Evolutionary conservation across 345 rosid species (phyloP), one percentile per base, ranked within the genome.

Genomic region (Moringa oleifera): DNA sequence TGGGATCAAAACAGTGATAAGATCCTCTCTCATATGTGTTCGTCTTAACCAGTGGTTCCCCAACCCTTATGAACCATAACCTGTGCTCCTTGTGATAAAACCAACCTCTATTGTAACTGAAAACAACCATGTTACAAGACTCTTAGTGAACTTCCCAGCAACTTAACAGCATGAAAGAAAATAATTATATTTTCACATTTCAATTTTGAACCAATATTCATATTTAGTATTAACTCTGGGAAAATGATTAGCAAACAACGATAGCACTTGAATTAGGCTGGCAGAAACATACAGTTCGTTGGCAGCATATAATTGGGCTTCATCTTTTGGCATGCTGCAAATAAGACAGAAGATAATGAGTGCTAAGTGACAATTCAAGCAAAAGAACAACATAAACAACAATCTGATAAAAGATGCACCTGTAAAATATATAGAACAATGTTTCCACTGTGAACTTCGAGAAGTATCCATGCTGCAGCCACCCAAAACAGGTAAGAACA

Each of bases 241-340:
- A n/a, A n/a, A n/a, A n/a, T n/a, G n/a, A n/a, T n/a, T n/a, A n/a
- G n/a, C n/a, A n/a, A n/a, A n/a, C n/a, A n/a, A n/a, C n/a, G n/a
- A n/a, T n/a, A n/a, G n/a, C n/a, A n/a, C n/a, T n/a, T n/a, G n/a
- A n/a, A n/a, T 54, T 20, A 4, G 31, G 68, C 16, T 33, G 51
- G 55, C n/a, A 72, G 59, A 64, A 71, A 62, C 96, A 62, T 85
- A 89, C 98, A 95, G 97, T 87, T 91, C 97, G 63, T 87, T 83
- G 46, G 99, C 95, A 33, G 99, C 99, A 59, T 75, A 71, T 58
- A 95, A 70, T 62, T 95, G 99, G 51, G 93, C 96, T 75, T 91
- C 99, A 21, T 95, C 99, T 81, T 81, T 91, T 16, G 99, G 97
- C 97, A 95, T 87, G 88, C 97, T 95, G 89, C 62, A 75, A 64